Evolutionary conservation across 768 basidiomycete species (phyloP), one percentile per base, ranked within the genome.

Genomic region (Pleurotus sapidus): DNA sequence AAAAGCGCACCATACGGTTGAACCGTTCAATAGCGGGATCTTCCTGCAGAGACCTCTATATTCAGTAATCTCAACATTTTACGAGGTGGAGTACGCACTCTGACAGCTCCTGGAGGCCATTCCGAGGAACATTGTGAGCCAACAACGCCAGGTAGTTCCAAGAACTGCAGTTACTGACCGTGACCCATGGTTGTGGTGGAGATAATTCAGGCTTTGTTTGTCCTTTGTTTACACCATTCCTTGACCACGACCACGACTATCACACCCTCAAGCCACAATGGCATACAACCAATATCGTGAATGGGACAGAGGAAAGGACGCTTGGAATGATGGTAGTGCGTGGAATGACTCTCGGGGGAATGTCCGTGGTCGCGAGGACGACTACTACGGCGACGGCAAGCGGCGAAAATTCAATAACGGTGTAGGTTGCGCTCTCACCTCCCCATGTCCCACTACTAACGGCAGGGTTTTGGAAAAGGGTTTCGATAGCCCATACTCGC

Each of bases 231-330:
- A 61, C 64, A 55, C 62, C 61, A 54, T 62, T 69, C 67, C 70
- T 65, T 64, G 57, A 27, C 49, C 56, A 56, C 53, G 57, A 68
- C 69, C 48, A 59, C 61, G 63, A 65, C 65, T 66, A 68, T 63
- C 60, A 59, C 59, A 47, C 46, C 57, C 47, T 50, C 38, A 17
- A 48, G 70, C 61, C 63, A 57, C 61, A 18, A 89, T 91, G 89
- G 79, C 87, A 49, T 83, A 87, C 72, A 88, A 88, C 39, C 51
- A 54, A 42, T 25, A 54, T 72, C 85, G 92, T 61, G 90, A 93
- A 77, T 93, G 92, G 91, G 90, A 92, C 74, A 81, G 80, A 70
- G 91, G 89, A 51, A 92, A 91, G 71, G 81, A 84, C 46, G 27
- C 69, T 47, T 82, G 81, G 77, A 37, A 39, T 17, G 69, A 70